A percentile compares a stretch with the other conserved stretches of the same genome.
Conservation (phyloP, 2,329 filamentous ascomycete species). For the Xylaria multiplex region DNA sequence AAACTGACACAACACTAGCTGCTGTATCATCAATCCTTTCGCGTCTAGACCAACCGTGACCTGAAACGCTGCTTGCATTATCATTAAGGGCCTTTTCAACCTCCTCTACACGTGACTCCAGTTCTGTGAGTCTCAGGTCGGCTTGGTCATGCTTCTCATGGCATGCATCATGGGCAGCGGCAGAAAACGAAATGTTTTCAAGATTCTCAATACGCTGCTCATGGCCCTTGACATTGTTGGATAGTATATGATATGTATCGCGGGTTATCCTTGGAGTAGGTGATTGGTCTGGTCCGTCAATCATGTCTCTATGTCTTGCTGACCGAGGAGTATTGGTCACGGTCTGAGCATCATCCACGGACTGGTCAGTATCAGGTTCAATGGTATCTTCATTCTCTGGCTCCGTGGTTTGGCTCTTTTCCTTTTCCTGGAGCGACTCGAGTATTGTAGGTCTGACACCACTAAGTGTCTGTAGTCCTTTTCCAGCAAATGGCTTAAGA, state of each 20-base stretch:
- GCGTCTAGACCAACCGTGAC: slow-evolving; percentile 50
- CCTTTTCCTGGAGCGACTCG: slow-evolving; percentile 50
- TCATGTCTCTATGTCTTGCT: slow-evolving; percentile 39
- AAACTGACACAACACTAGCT: slow-evolving; percentile 59
- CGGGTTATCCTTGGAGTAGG: slow-evolving; percentile 44
- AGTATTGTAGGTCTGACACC: slow-evolving; percentile 50
- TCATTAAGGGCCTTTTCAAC: slow-evolving; percentile 65
- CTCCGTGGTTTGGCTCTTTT: slow-evolving; percentile 41
- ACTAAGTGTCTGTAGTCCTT: slow-evolving; percentile 64
- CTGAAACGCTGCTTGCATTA: slow-evolving; percentile 53
- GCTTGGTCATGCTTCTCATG: slow-evolving; percentile 73
- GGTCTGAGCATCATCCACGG: slow-evolving; percentile 45
- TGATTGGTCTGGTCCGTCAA: slow-evolving; percentile 38
- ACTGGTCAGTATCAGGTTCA: slow-evolving; percentile 39
- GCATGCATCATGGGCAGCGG: slow-evolving; percentile 73
- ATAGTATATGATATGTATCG: slow-evolving; percentile 57
- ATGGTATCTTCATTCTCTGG: slow-evolving; percentile 38
- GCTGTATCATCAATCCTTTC: slow-evolving; percentile 56
- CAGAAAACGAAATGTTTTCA: slow-evolving; percentile 76
- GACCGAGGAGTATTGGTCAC: slow-evolving; percentile 49
- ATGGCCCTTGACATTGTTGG: slow-evolving; percentile 67
- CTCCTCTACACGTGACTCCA: slow-evolving; percentile 72
- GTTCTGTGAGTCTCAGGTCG: slow-evolving; percentile 74
- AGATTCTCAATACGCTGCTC: slow-evolving; percentile 73
- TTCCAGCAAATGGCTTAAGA: slow-evolving; percentile 65